Conservation (phyloP, 2,329 filamentous ascomycete species). For the Cadophora malorum region DNA sequence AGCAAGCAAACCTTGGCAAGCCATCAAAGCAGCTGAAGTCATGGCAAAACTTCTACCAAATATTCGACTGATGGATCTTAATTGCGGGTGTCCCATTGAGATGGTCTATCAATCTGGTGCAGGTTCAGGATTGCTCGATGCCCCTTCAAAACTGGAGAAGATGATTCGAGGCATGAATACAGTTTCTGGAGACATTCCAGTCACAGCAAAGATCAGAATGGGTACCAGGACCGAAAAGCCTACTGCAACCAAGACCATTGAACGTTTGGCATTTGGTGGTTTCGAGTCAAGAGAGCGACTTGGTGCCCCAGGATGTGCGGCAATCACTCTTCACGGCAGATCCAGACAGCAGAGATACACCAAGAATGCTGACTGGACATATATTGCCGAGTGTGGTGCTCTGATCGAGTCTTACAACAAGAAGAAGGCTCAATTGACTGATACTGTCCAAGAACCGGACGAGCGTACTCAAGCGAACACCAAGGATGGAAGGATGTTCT, state of each 20-base stretch:
- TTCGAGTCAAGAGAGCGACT: slow-evolving; percentile 71
- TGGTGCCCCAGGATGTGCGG: slow-evolving; percentile 84
- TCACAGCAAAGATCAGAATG: slow-evolving; percentile 94
- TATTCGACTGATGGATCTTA: slow-evolving; percentile 90
- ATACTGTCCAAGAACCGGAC: slow-evolving; percentile 82
- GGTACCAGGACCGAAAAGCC: slow-evolving; percentile 82
- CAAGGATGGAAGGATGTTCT: slow-evolving; percentile 76
- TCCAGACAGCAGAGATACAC: slow-evolving; percentile 96
- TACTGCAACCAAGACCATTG: slow-evolving; percentile 80
- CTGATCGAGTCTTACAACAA: slow-evolving; percentile 82
- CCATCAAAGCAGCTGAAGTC: slow-evolving; percentile 85
- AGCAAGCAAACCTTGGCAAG: slow-evolving; percentile 89
- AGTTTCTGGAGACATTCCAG: slow-evolving; percentile 87
- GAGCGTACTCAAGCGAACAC: slow-evolving; percentile 72
- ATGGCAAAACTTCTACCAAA: slow-evolving; percentile 79
- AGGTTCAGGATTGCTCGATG: slow-evolving; percentile 90
- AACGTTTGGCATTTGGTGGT: slow-evolving; percentile 82
- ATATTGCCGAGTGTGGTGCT: slow-evolving; percentile 88
- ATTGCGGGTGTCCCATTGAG: slow-evolving; percentile 97
- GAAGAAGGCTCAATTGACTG: slow-evolving; percentile 68
- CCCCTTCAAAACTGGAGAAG: slow-evolving; percentile 86
- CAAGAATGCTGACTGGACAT: slow-evolving; percentile 89
- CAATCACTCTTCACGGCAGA: slow-evolving; percentile 93
- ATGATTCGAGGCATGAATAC: slow-evolving; percentile 96
- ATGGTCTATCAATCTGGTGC: slow-evolving; percentile 87